Evolutionary conservation across 305 asterid genomes (phyloP).

Genomic region (Fraxinus sp.): DNA sequence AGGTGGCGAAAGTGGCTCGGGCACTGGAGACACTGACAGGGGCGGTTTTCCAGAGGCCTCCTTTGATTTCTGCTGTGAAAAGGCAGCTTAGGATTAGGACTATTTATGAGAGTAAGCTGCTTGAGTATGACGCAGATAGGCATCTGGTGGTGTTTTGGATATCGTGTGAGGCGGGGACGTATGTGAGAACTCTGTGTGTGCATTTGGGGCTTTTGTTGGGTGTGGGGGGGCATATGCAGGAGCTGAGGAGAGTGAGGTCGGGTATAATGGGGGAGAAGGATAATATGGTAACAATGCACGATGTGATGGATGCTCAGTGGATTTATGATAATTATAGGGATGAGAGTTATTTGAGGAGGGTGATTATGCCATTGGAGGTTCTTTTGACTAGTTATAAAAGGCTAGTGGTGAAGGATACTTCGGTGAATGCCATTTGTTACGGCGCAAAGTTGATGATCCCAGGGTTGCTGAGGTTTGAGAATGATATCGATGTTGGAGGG

Average conservation of each 20-base stretch:
- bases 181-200: slow-evolving; percentile 92
- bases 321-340: slow-evolving; percentile 76
- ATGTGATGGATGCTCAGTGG: slow-evolving; percentile 97
- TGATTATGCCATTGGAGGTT: slow-evolving; percentile 88
- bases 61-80: slow-evolving; percentile 91
- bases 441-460: slow-evolving; percentile 98
- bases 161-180: slow-evolving; percentile 97
- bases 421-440: slow-evolving; percentile 92
- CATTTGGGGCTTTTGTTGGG: slow-evolving; percentile 94
- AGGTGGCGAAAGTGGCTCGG: slow-evolving; percentile 70
- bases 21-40: slow-evolving; percentile 89
- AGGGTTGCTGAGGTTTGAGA: slow-evolving; percentile 91
- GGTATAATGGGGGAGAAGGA: slow-evolving; percentile 95
- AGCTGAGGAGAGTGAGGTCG: slow-evolving; percentile 83
- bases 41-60: slow-evolving; percentile 94
- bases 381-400: slow-evolving; percentile 86
- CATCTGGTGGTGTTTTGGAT: slow-evolving; percentile 97
- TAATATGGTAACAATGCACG: slow-evolving; percentile 98
- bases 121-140: slow-evolving; percentile 75
- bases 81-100: slow-evolving; percentile 95
- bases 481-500: slow-evolving; percentile 82
- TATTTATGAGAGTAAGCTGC: slow-evolving; percentile 85
- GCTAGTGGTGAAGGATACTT: slow-evolving; percentile 92
- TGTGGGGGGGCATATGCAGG: slow-evolving; percentile 97
- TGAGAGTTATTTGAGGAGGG: slow-evolving; percentile 90